These are phyloP conservation scores for Lactarius sp. DNA, from an alignment of 768 basidiomycete genomes.

Conservation along the genomic window DNA sequence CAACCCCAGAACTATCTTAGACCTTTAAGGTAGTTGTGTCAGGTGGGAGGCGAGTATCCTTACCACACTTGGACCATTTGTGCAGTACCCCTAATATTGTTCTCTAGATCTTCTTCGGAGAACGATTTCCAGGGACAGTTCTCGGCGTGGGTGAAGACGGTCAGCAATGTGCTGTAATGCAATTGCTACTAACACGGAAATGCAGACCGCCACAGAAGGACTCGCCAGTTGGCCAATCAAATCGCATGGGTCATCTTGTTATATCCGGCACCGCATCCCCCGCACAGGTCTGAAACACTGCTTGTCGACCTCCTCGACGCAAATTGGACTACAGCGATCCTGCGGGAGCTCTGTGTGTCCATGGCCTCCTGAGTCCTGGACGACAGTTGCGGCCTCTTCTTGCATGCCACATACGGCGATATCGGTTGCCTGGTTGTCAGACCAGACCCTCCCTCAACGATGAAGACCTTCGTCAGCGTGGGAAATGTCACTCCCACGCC, in stretches of 20 bases:
- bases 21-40: constrained; percentile 16
- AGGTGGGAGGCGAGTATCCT: constrained; percentile 2
- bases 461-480: constrained; percentile 16
- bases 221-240: constrained; percentile 11
- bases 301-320: constrained; percentile 13
- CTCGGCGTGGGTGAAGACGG: constrained; percentile 14
- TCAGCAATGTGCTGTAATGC: background rate
- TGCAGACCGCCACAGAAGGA: constrained; percentile 12
- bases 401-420: constrained; percentile 11
- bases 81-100: too few relatives aligned
- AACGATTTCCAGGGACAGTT: constrained; percentile 16
- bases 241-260: constrained; percentile 15
- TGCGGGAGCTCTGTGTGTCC: constrained; percentile 12
- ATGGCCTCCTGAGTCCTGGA: constrained; percentile 19
- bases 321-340: constrained; percentile 9
- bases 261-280: constrained; percentile 16
- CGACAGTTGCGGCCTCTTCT: constrained; percentile 11
- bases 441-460: constrained; percentile 4
- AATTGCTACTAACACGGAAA: background rate
- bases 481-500: too few relatives aligned
- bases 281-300: constrained; percentile 18
- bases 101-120: constrained; percentile 8
- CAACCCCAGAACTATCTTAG: constrained; percentile 12
- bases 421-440: constrained; percentile 9
- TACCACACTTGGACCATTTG: too few relatives aligned